A percentile compares a stretch with the other conserved stretches of the same genome.
Conservation (phyloP, 2,329 filamentous ascomycete genomes). For the Didymella keratinophila region DNA sequence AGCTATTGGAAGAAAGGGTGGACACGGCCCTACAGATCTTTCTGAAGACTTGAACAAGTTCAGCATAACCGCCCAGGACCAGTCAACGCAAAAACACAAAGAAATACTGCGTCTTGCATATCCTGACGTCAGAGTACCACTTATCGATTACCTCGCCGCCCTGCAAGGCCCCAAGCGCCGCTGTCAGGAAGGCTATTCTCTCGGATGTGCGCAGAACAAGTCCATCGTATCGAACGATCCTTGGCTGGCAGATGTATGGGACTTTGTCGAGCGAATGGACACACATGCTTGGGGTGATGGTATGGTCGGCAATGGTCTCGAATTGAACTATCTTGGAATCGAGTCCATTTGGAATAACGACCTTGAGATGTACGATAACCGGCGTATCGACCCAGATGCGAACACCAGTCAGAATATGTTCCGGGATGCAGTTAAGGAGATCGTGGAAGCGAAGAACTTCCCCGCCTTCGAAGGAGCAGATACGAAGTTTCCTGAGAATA, state of each 20-base stretch:
- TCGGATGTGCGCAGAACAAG: constrained; percentile 70
- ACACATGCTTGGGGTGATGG: constrained; percentile 69
- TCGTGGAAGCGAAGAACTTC: constrained; percentile 70
- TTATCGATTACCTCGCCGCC: constrained; percentile 46
- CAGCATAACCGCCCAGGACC: constrained; percentile 34
- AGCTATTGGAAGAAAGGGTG: constrained; percentile 39
- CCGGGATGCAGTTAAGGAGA: constrained; percentile 62
- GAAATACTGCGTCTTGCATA: constrained; percentile 48
- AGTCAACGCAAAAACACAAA: constrained; percentile 47
- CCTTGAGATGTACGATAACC: constrained; percentile 62
- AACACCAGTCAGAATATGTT: constrained; percentile 65
- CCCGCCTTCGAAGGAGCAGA: constrained; percentile 68
- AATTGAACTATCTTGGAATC: constrained; percentile 79
- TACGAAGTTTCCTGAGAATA: constrained; percentile 72
- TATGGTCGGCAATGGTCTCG: constrained; percentile 73
- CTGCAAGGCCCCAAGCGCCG: constrained; percentile 58
- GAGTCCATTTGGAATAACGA: constrained; percentile 75
- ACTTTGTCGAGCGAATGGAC: constrained; percentile 73
- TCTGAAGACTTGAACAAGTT: constrained; percentile 42
- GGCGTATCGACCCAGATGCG: constrained; percentile 47
- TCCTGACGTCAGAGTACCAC: constrained; percentile 42
- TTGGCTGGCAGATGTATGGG: constrained; percentile 82
- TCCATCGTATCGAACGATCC: constrained; percentile 73
- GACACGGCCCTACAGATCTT: constrained; percentile 36
- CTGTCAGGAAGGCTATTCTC: constrained; percentile 64